Evolutionary conservation across 169 alveolate genomes (phyloP).

Genomic region (Plasmodium billcollinsi): DNA sequence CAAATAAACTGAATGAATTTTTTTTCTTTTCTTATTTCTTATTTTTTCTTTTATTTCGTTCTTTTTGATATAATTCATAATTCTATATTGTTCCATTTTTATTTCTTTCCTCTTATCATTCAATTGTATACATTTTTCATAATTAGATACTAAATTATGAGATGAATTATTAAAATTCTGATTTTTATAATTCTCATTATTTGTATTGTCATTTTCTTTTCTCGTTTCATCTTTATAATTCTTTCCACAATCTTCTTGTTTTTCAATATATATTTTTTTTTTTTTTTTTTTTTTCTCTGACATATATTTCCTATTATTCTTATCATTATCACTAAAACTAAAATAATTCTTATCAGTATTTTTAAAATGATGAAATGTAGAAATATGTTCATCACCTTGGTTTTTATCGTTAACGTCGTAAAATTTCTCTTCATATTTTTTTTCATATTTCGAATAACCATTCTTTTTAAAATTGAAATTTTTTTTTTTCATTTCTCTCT

Average conservation of each 20-base stretch:
- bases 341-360: constrained; percentile 21
- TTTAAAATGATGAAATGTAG: neutral
- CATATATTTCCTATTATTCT: constrained; percentile 2
- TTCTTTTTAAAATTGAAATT: constrained; percentile 1
- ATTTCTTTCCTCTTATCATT: constrained; percentile 16
- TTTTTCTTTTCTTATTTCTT: constrained; percentile 59
- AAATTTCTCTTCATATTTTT: constrained; percentile 11
- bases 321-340: constrained; percentile 20
- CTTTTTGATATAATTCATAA: constrained; percentile 31
- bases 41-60: constrained; percentile 75
- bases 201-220: too few species aligned
- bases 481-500: constrained; percentile 7
- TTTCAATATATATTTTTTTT: too few species aligned
- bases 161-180: too few species aligned
- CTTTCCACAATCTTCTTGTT: too few species aligned
- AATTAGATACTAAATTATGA: constrained; percentile 1
- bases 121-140: constrained; percentile 10
- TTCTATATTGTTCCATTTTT: constrained; percentile 17
- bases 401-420: constrained; percentile 44
- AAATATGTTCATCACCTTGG: neutral
- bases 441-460: neutral
- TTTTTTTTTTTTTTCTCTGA: neutral
- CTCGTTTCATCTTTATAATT: too few species aligned
- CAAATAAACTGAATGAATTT: constrained; percentile 70
- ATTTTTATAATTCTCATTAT: too few species aligned